Percentiles rank a stretch among this genome's conserved stretches.
These are phyloP conservation scores for Tephrocybe sp. DNA, from an alignment of 768 basidiomycete species.

Conservation along the genomic window DNA sequence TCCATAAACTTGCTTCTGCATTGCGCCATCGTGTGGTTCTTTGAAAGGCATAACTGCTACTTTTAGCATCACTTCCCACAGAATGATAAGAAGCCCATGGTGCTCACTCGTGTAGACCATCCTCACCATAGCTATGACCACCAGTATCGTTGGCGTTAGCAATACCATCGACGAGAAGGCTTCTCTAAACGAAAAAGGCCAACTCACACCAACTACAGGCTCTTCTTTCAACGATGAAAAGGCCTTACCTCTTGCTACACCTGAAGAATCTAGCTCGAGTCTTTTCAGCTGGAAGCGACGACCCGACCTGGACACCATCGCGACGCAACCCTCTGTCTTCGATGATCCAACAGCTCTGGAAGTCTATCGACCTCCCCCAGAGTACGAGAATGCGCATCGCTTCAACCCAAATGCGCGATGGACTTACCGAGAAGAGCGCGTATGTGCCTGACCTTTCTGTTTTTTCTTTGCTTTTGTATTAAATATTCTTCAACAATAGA, in stretches of 20 bases:
- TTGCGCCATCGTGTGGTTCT: slow-evolving; percentile 23
- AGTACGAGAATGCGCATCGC: slow-evolving; percentile 61
- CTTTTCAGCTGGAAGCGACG: slow-evolving; percentile 31
- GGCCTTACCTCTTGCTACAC: neutral
- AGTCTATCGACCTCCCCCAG: slow-evolving; percentile 49
- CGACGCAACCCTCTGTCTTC: slow-evolving; percentile 64
- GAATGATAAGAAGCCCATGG: slow-evolving; percentile 4
- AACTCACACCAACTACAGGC: neutral
- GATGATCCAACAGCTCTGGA: slow-evolving; percentile 54
- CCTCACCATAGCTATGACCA: slow-evolving; percentile 15
- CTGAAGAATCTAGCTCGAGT: slow-evolving; percentile 17
- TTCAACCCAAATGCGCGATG: slow-evolving; percentile 68
- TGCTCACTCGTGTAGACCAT: neutral
- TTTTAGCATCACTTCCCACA: slow-evolving; percentile 2
- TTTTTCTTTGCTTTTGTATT: neutral
- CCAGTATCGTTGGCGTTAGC: slow-evolving; percentile 8
- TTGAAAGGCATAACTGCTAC: slow-evolving; percentile 21
- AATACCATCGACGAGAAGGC: slow-evolving; percentile 16
- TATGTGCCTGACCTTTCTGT: slow-evolving; percentile 21
- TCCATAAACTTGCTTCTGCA: slow-evolving; percentile 8
- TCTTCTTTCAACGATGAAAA: neutral
- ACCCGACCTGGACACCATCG: slow-evolving; percentile 49
- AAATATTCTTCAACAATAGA: slow-evolving; percentile 25
- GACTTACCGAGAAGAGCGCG: slow-evolving; percentile 71
- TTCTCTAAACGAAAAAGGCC: slow-evolving; percentile 20